Evolutionary conservation across 192 early-diverging fungal genomes (phyloP), one percentile per base, ranked within the genome.

Genomic region (Mortierella antarctica): DNA sequence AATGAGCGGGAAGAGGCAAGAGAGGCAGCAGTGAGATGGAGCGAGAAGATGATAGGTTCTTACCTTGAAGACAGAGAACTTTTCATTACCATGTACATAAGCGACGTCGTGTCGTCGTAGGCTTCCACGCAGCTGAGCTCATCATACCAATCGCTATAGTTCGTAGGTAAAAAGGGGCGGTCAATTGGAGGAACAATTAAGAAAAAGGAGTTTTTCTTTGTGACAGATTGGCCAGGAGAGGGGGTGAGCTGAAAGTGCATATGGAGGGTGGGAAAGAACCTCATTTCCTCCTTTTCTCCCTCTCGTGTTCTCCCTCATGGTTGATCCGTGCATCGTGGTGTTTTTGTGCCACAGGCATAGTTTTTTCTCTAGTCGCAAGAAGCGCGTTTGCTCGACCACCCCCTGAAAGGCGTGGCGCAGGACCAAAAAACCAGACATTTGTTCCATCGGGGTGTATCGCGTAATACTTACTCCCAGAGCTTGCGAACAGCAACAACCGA

Each of bases 401-500:
- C 31, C 31, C 31, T 31, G 31, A 31, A 31, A 31, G 3, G 31
- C 3, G 31, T 31, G 31, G 31, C 31, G 31, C 31, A 31, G 31
- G 31, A 31, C 31, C 53, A 54, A 54, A 54, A 20, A 10, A 7
- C 4, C 10, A 7, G 9, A 15, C 14, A 8, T 59, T 31, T 59
- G 57, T 31, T 39, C 14, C 57, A 14, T 23, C n/a, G 13, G 9
- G 2, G 17, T 64, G 49, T 44, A 64, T 13, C 40, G 18, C 12
- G n/a, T 53, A 41, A 12, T 6, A 80, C 77, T 72, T 80, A 80
- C 77, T 89, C 88, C 88, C 88, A 89, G 8, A 87, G 75, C 56
- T 86, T 87, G 31, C 88, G 74, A 61, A 83, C 82, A 40, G 73
- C 80, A 62, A 88, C 83, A 13, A 89, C 84, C 40, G 85, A 73